Conservation (phyloP, 2,329 filamentous ascomycete species). For the Aspergillaceae sp. region DNA sequence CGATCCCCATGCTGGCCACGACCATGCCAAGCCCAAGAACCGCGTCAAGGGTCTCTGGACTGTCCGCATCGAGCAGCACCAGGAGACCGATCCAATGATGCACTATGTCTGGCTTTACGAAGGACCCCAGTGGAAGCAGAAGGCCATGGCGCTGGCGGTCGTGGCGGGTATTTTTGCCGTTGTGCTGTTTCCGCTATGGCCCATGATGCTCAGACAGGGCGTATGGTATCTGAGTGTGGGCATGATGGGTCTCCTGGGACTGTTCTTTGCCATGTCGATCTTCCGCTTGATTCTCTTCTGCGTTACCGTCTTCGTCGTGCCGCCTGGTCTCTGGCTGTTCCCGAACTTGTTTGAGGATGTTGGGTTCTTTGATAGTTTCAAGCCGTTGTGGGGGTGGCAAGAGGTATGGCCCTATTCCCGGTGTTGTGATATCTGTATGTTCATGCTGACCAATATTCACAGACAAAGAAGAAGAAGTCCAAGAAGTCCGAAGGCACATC, state of each 20-base stretch:
- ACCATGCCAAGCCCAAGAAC: constrained; percentile 60
- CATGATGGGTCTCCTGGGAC: constrained; percentile 75
- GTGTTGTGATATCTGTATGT: not conserved
- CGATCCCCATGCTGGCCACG: constrained; percentile 67
- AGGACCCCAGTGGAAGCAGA: constrained; percentile 85
- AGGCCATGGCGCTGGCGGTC: constrained; percentile 79
- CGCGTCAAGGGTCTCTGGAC: constrained; percentile 94
- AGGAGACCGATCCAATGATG: constrained; percentile 59
- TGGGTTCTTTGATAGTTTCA: constrained; percentile 95
- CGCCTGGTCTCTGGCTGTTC: constrained; percentile 95
- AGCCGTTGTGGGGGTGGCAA: constrained; percentile 95
- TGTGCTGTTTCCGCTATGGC: constrained; percentile 95
- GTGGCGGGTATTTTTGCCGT: constrained; percentile 76
- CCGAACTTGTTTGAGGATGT: constrained; percentile 98
- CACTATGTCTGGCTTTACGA: constrained; percentile 98
- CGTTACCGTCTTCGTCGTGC: constrained; percentile 72
- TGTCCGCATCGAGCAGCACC: constrained; percentile 90
- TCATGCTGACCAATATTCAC: constrained; percentile 4
- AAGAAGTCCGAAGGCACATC: constrained; percentile 26
- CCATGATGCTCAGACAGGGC: constrained; percentile 76
- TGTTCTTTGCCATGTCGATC: constrained; percentile 97
- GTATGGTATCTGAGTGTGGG: constrained; percentile 98
- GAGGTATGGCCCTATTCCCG: constrained; percentile 53
- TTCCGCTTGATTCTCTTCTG: constrained; percentile 93
- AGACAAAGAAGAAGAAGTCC: constrained; percentile 36